Evolutionary conservation across 2,329 filamentous ascomycete genomes (phyloP).

Genomic region (Ophiostoma tasmaniense): DNA sequence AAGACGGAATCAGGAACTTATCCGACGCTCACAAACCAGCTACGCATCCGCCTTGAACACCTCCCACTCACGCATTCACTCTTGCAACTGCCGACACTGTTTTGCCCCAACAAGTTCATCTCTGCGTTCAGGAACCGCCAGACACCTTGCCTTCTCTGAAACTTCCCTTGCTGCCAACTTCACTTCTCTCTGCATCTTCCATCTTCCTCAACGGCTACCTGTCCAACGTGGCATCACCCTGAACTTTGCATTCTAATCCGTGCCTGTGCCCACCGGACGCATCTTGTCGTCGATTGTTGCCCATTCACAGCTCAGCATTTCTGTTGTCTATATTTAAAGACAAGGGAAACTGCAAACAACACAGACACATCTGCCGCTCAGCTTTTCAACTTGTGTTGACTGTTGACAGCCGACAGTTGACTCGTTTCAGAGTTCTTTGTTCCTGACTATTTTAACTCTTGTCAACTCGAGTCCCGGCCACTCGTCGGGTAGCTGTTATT

Average conservation of each 20-base stretch:
- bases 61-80: neutral
- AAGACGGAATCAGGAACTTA: neutral
- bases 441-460: neutral
- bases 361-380: neutral
- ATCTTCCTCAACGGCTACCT: neutral
- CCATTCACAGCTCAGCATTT: neutral
- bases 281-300: neutral
- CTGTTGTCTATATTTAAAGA: neutral
- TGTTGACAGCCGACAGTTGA: neutral
- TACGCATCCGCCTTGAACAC: neutral
- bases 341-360: neutral
- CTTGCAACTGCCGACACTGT: neutral
- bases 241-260: neutral
- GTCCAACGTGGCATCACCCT: neutral
- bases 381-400: neutral
- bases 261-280: neutral
- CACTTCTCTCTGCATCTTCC: neutral
- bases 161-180: neutral
- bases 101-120: neutral
- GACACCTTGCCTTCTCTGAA: neutral
- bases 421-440: slow-evolving; percentile 1
- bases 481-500: neutral
- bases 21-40: neutral
- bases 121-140: neutral
- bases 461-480: neutral